Evolutionary conservation across 345 rosid species (phyloP), one percentile per base, ranked within the genome.

Genomic region (Sonneratia caseolaris): DNA sequence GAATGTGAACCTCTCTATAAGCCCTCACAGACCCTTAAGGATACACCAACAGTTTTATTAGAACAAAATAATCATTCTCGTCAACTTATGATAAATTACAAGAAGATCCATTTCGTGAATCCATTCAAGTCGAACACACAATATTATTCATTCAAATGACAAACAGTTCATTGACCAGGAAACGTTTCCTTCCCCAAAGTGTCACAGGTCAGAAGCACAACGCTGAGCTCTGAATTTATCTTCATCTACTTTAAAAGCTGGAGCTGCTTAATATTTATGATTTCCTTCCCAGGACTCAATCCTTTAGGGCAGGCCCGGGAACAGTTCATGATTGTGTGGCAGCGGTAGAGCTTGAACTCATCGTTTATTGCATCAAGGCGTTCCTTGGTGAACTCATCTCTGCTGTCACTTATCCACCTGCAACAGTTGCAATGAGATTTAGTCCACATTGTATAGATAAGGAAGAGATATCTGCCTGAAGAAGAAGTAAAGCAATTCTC

Each of bases 251-350:
- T 70, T 40, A 8, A 59, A 45, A 76, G 71, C 82, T 90, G 84
- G 74, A 92, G 97, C 61, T 81, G 81, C 85, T 95, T 95, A 91
- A 95, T 92, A 72, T 90, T 80, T 73, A 43, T 43, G 69, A 95
- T 95, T 86, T 95, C 88, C 80, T 90, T 90, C 45, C 97, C 99
- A 57, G 99, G 99, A 80, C 90, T 95, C 85, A 95, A 77, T 16
- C 99, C 99, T 75, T 95, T 95, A 45, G 99, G 99, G 77, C 99
- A 95, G 64, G 99, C 99, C 57, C 90, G 89, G 19, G 97, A 93
- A 78, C 99, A 95, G 74, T 92, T 95, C 96, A 95, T 75, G 73
- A 95, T 92, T 19, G 98, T 89, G 79, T 92, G 97, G 85, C 99
- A 95, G 14, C 97, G 87, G 74, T 95, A 92, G 37, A 95, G 90